Base-by-base conservation (phyloP, 192 early-diverging fungal species). In the Umbelopsis ramanniana region DNA sequence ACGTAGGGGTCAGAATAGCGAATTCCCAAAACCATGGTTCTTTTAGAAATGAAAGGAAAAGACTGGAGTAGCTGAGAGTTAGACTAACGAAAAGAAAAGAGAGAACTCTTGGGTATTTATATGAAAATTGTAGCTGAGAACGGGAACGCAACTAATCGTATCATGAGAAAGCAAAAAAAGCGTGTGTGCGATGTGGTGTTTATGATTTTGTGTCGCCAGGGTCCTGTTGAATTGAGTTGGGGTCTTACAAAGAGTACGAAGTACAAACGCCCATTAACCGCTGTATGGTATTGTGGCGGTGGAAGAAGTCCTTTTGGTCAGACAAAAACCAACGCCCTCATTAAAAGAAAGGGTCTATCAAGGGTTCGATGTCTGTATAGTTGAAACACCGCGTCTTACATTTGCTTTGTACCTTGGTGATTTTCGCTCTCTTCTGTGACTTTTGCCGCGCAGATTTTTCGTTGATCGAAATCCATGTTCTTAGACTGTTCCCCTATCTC, bases 1-100 rank as follows among this genome's bases (percentile, higher is more conserved):
- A 85, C 80, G 78, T 83, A 73, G 37, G 88, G 77, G 73, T 80
- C 85, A 73, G 79, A 83, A 77, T 86, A 89, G 72, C 76, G 74
- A 19, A 77, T 66, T 40, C 46, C 40, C 52, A 66, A 47, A 29
- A 29, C 29, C 37, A 67, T 50, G 71, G 72, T 10, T 63, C 22
- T 26, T n/a, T 54, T 54, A 54, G 57, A 63, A 63, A 63, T 17
- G 22, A 26, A 37, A 63, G 26, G 10, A 37, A 63, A 63, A 63
- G 57, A 63, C 35, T 63, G 57, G 57, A 63, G 57, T 63, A 11
- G 57, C 26, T 63, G 57, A 63, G 57, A n/a, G 57, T 43, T 11
- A 35, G 57, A 63, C 57, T 63, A 29, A 63, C 4, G 57, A 37
- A 63, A 37, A 57, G 3, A 15, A 19, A 37, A 63, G 11, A 63